Percentiles rank a stretch among this genome's conserved stretches.
Evolutionary conservation across 2,329 filamentous ascomycete species (phyloP).

Genomic region (Magnaporthales sp.): DNA sequence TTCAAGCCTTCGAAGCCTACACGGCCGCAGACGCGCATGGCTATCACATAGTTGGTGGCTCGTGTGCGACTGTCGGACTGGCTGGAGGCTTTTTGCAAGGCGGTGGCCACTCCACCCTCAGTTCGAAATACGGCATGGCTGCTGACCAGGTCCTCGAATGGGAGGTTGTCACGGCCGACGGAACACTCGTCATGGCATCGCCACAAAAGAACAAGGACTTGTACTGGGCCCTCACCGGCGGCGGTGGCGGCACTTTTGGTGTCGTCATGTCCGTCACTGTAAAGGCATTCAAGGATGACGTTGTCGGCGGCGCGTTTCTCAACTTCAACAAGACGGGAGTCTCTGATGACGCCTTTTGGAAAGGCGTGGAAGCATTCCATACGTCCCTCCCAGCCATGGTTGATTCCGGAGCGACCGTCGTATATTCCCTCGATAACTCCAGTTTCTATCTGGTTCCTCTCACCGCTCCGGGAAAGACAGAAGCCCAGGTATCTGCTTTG

Average conservation of each 20-base stretch:
- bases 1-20: slow-evolving; percentile 35
- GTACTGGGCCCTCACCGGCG: slow-evolving; percentile 48
- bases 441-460: neutral
- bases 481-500: neutral
- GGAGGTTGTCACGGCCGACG: slow-evolving; percentile 35
- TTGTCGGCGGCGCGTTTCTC: neutral
- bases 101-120: slow-evolving; percentile 35
- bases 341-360: neutral
- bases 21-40: slow-evolving; percentile 27
- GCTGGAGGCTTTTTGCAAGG: slow-evolving; percentile 20
- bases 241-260: slow-evolving; percentile 41
- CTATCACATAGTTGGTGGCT: slow-evolving; percentile 37
- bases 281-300: neutral
- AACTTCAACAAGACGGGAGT: neutral
- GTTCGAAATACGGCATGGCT: slow-evolving; percentile 45
- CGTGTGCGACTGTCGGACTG: slow-evolving; percentile 25
- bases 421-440: neutral
- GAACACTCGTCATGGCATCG: slow-evolving; percentile 33
- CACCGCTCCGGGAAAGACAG: neutral
- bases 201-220: slow-evolving; percentile 38
- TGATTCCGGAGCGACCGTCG: slow-evolving; percentile 1
- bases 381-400: neutral
- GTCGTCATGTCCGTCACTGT: slow-evolving; percentile 35
- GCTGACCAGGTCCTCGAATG: slow-evolving; percentile 40
- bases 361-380: neutral